phyloP scores from a whole-genome alignment of 2,329 filamentous ascomycete genomes.

The Neoscytalidium dimidiatum region DNA sequence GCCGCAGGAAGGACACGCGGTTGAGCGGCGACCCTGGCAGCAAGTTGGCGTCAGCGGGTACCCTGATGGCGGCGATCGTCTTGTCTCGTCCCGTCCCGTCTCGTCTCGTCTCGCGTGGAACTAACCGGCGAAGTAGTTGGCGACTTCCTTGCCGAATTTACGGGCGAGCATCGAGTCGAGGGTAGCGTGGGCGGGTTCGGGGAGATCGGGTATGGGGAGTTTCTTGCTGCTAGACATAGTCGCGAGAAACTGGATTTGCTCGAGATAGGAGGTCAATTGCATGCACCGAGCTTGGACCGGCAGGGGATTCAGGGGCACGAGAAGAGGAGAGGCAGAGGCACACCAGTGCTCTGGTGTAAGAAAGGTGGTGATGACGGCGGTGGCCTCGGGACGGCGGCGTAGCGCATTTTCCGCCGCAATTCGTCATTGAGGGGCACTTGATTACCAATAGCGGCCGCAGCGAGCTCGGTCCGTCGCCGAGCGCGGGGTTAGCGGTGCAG shows the following conservation, averaged over 20 bases:
- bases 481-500: background rate
- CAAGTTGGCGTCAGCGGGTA: slow-evolving; percentile 14
- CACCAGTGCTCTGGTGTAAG: background rate
- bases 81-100: no score
- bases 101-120: no score
- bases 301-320: background rate
- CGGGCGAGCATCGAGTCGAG: slow-evolving; percentile 70
- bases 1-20: slow-evolving; percentile 75
- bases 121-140: slow-evolving; percentile 75
- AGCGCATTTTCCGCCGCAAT: background rate
- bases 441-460: slow-evolving; percentile 18
- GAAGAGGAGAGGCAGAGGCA: background rate
- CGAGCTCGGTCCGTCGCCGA: slow-evolving; percentile 6
- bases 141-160: slow-evolving; percentile 76
- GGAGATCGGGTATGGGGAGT: slow-evolving; percentile 49
- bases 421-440: slow-evolving; percentile 15
- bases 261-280: slow-evolving; percentile 21
- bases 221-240: slow-evolving; percentile 18
- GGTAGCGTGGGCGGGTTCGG: slow-evolving; percentile 59
- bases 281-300: slow-evolving; percentile 18
- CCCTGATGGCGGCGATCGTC: background rate
- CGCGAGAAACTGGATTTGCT: slow-evolving; percentile 10
- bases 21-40: slow-evolving; percentile 68
- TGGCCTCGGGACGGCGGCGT: background rate
- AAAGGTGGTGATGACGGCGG: background rate